Conservation (phyloP, 2,329 filamentous ascomycete genomes). For the Penicillium sp. region DNA sequence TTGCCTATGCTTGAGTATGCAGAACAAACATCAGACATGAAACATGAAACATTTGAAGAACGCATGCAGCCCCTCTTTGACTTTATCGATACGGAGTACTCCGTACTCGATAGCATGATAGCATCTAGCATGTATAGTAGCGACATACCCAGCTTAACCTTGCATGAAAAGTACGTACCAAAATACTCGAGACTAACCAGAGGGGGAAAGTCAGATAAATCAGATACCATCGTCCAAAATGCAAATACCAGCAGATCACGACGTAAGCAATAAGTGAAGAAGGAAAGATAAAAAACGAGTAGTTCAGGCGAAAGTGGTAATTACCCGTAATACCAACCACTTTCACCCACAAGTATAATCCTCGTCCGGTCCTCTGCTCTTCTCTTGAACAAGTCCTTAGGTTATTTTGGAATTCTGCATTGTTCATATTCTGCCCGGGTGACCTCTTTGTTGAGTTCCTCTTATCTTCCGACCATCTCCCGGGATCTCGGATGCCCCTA, state of each 20-base stretch:
- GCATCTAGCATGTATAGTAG: background rate
- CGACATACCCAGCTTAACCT: background rate
- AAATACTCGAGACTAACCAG: background rate
- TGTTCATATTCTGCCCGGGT: conserved; percentile 1
- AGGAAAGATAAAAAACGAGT: background rate
- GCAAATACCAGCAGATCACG: too few species aligned
- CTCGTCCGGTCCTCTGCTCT: conserved; percentile 9
- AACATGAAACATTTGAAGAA: conserved; percentile 2
- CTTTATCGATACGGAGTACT: conserved; percentile 2
- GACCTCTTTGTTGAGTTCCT: conserved; percentile 12
- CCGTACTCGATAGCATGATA: conserved; percentile 8
- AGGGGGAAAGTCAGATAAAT: background rate
- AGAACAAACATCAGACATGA: too few species aligned
- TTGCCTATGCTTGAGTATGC: too few species aligned
- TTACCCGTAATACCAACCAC: conserved; percentile 12
- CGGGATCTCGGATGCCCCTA: conserved; percentile 25
- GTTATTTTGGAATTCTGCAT: background rate
- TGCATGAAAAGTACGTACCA: background rate
- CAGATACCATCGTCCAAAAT: background rate
- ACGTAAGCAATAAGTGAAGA: background rate
- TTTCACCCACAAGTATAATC: conserved; percentile 17
- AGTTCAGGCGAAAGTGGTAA: conserved; percentile 9
- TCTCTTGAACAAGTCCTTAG: conserved; percentile 2
- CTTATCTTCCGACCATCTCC: conserved; percentile 4
- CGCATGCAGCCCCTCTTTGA: conserved; percentile 6